Percentiles rank a stretch among this genome's conserved stretches.
Conservation (phyloP, 2,329 filamentous ascomycete genomes). For the Monosporascus sp. region DNA sequence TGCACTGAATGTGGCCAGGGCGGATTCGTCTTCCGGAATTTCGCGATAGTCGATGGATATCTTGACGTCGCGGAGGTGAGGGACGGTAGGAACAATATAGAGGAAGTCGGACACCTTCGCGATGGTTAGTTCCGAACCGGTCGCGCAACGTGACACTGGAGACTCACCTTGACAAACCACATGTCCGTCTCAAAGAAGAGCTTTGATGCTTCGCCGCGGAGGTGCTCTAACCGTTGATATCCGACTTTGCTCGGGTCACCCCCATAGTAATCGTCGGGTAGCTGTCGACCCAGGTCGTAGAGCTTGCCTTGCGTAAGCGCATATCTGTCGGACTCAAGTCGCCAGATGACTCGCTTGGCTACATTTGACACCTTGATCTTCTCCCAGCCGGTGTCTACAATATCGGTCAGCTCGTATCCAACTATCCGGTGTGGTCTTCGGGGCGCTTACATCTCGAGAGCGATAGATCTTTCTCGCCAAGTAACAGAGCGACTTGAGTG, state of each 20-base stretch:
- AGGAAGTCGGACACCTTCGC: conserved; percentile 57
- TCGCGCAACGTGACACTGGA: background rate
- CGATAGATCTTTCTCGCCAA: conserved; percentile 60
- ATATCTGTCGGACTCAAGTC: conserved; percentile 52
- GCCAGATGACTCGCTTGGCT: conserved; percentile 57
- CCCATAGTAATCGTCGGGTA: conserved; percentile 46
- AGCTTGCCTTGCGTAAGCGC: conserved; percentile 46
- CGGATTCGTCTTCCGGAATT: conserved; percentile 46
- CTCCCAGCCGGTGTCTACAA: conserved; percentile 54
- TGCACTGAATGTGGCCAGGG: conserved; percentile 36
- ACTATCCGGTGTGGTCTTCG: background rate
- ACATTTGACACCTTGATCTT: conserved; percentile 46
- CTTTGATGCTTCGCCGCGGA: conserved; percentile 46
- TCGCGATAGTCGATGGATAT: conserved; percentile 58
- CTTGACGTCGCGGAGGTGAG: conserved; percentile 52
- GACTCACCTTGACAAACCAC: conserved; percentile 62
- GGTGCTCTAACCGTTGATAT: conserved; percentile 38
- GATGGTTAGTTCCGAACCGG: conserved; percentile 8
- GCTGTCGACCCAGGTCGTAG: conserved; percentile 48
- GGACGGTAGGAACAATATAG: conserved; percentile 50
- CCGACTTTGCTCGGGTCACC: conserved; percentile 39
- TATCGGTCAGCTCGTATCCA: conserved; percentile 2
- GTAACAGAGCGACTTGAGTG: conserved; percentile 56
- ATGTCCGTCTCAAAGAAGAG: conserved; percentile 55
- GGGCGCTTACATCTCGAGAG: conserved; percentile 53